Percentiles rank a stretch among this genome's conserved stretches.
Conservation (phyloP, 352 stramenopile species). For the Aphanomyces cochlioides region DNA sequence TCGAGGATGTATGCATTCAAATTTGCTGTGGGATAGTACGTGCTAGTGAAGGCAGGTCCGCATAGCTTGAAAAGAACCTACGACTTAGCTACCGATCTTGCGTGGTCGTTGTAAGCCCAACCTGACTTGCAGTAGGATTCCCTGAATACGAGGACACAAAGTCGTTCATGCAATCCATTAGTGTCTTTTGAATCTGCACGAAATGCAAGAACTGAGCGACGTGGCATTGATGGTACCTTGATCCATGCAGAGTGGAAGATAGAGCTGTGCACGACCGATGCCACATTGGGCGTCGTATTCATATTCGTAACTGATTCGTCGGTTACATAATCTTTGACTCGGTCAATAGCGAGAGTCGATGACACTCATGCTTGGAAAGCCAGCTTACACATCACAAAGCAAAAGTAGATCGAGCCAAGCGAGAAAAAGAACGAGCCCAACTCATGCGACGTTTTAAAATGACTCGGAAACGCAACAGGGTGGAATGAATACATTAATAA, state of each 20-base stretch:
- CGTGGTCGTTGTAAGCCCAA: background rate
- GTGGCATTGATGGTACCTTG: background rate
- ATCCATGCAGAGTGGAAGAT: background rate
- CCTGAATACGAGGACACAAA: background rate
- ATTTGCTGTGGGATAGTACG: background rate
- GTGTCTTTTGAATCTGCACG: background rate
- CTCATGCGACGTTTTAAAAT: too few relatives aligned
- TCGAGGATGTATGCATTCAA: background rate
- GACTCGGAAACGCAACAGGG: too few relatives aligned
- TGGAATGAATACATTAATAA: too few relatives aligned
- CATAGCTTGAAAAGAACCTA: conserved; percentile 20
- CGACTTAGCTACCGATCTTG: background rate
- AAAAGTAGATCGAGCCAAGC: too few relatives aligned
- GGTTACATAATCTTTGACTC: too few relatives aligned
- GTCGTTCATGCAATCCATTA: background rate
- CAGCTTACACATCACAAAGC: too few relatives aligned
- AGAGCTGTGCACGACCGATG: background rate
- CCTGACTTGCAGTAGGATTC: conserved; percentile 19
- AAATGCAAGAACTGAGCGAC: background rate
- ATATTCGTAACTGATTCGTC: too few relatives aligned
- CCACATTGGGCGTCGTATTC: too few relatives aligned
- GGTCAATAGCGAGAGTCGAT: too few relatives aligned
- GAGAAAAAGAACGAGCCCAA: too few relatives aligned
- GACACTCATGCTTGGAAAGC: too few relatives aligned
- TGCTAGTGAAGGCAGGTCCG: background rate